Percentiles rank a stretch among this genome's conserved stretches.
These are phyloP conservation scores for Trichophyton benhamiae DNA, from an alignment of 2,329 filamentous ascomycete species.

Conservation along the genomic window DNA sequence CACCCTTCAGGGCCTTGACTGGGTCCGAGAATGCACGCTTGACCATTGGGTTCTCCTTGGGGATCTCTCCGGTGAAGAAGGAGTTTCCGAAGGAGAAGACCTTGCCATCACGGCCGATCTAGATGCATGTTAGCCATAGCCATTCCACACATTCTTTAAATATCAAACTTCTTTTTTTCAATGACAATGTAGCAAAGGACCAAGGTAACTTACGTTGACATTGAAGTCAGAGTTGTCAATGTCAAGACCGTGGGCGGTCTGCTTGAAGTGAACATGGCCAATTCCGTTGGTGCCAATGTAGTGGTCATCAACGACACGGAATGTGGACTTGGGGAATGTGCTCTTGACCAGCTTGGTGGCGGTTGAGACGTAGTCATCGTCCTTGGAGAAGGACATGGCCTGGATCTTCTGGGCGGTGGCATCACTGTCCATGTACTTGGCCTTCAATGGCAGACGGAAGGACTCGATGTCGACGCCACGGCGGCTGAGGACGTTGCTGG, in stretches of 20 bases:
- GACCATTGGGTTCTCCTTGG: constrained; percentile 8
- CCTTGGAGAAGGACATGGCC: not conserved
- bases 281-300: constrained; percentile 12
- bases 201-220: constrained; percentile 9
- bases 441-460: constrained; percentile 7
- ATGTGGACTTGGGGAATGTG: constrained; percentile 5
- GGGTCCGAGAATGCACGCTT: constrained; percentile 8
- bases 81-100: constrained; percentile 12
- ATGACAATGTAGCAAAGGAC: not conserved
- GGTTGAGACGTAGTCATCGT: constrained; percentile 9
- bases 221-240: constrained; percentile 13
- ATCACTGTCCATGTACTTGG: constrained; percentile 7
- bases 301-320: constrained; percentile 12
- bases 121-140: not conserved
- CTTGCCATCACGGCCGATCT: constrained; percentile 10
- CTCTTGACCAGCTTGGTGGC: constrained; percentile 10
- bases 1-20: constrained; percentile 9
- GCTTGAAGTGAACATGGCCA: constrained; percentile 11
- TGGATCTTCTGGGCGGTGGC: constrained; percentile 2
- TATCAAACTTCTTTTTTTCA: too few relatives aligned
- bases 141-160: not conserved
- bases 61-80: constrained; percentile 10
- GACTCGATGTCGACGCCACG: constrained; percentile 10
- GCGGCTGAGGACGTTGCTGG: not conserved
- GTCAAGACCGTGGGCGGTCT: constrained; percentile 11